Conservation (phyloP, 202 grass and related monocot species). For the Schoenoplectus triqueter region DNA sequence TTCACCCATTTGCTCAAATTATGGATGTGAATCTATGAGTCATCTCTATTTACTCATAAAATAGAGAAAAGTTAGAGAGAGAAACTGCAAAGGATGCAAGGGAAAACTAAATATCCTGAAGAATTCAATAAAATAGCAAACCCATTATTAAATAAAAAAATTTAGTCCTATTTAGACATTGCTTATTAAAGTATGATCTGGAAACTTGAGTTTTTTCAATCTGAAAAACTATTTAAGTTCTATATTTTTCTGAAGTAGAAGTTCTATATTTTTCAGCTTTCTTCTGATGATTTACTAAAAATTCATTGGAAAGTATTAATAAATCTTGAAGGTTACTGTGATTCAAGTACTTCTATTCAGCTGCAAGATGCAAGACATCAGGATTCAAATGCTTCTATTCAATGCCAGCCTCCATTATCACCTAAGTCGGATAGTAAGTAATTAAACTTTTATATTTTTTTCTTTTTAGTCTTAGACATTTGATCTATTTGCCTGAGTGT, state of each 20-base stretch:
- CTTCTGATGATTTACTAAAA: neutral
- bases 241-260: neutral
- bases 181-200: neutral
- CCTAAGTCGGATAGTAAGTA: constrained; percentile 46
- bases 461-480: constrained; percentile 3
- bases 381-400: neutral
- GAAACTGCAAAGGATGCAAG: neutral
- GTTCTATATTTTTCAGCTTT: neutral
- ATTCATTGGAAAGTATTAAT: neutral
- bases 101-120: too few species aligned
- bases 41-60: neutral
- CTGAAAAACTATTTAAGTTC: neutral
- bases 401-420: constrained; percentile 39
- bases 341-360: neutral
- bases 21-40: too few species aligned
- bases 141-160: neutral
- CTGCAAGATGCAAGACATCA: neutral
- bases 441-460: neutral
- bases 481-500: neutral
- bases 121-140: neutral
- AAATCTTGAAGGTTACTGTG: neutral
- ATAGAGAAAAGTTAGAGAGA: neutral
- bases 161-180: neutral
- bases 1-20: too few species aligned
- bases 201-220: neutral